A percentile compares a stretch with the other conserved stretches of the same genome.
Conservation (phyloP, 352 stramenopile species). For the Phytophthora sojae region DNA sequence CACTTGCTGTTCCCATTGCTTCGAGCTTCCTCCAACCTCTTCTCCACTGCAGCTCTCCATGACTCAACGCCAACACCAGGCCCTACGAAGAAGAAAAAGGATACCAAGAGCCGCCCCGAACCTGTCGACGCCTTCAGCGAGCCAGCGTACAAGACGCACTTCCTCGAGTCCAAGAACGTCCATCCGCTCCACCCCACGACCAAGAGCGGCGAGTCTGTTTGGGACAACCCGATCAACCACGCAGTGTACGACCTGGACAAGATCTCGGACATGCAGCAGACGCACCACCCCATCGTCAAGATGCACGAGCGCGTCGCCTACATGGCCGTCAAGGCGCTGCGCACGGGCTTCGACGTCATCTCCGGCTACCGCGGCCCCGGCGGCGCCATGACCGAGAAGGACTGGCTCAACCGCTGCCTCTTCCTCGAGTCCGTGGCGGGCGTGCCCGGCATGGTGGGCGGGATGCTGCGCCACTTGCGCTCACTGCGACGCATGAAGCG, state of each 20-base stretch:
- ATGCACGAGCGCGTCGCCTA: constrained; percentile 39
- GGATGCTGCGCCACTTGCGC: no score
- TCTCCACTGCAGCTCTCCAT: constrained; percentile 13
- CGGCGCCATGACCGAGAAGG: constrained; percentile 64
- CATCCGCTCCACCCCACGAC: constrained; percentile 17
- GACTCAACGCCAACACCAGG: not conserved
- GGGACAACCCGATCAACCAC: constrained; percentile 48
- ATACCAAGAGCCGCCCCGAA: constrained; percentile 2
- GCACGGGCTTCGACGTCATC: constrained; percentile 55
- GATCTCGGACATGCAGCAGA: constrained; percentile 37
- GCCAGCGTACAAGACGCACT: constrained; percentile 36
- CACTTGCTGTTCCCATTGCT: constrained; percentile 7
- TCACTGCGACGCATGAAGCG: no score
- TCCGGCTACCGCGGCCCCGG: constrained; percentile 66
- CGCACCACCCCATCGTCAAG: constrained; percentile 36
- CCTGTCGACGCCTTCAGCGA: constrained; percentile 26
- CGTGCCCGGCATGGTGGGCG: no score
- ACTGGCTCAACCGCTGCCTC: constrained; percentile 74
- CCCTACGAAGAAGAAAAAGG: not conserved
- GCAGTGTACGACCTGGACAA: constrained; percentile 46
- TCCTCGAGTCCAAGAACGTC: constrained; percentile 32
- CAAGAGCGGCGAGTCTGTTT: constrained; percentile 21
- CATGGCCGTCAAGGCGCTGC: constrained; percentile 48
- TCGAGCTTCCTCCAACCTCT: constrained; percentile 15
- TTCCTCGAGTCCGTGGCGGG: constrained; percentile 90